Evolutionary conservation across 176 grass and related monocot genomes (phyloP).

Genomic region (Guadua angustifolia): DNA sequence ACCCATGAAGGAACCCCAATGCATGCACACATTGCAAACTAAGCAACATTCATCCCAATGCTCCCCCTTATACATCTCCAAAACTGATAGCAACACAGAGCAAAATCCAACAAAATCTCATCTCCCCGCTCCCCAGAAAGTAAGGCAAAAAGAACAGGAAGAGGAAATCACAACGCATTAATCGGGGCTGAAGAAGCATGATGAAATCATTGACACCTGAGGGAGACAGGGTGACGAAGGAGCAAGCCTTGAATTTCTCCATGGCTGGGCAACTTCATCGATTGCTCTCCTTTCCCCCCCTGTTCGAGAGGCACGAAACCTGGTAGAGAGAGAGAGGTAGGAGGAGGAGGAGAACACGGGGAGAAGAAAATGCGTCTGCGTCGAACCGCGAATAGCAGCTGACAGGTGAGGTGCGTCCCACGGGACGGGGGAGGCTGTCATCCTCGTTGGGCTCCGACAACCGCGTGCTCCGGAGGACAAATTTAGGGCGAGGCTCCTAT

Average conservation of each 20-base stretch:
- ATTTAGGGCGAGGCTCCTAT: constrained; percentile 4
- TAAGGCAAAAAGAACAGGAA: background rate
- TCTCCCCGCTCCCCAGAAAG: background rate
- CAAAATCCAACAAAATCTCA: too few species aligned
- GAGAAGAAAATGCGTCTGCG: background rate
- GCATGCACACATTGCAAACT: constrained; percentile 9
- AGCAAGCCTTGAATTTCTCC: constrained; percentile 39
- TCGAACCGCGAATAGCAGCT: constrained; percentile 24
- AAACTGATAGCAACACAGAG: too few species aligned
- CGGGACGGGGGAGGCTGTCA: constrained; percentile 2
- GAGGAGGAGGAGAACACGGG: background rate
- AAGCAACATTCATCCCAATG: background rate
- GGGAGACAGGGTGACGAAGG: background rate
- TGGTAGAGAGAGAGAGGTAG: background rate
- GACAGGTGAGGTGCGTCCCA: background rate
- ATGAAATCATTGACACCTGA: constrained; percentile 18
- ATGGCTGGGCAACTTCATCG: constrained; percentile 7
- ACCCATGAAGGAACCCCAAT: background rate
- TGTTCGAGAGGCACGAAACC: background rate
- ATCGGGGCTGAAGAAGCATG: background rate
- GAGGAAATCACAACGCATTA: background rate
- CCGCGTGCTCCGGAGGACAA: background rate
- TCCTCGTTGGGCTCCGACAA: constrained; percentile 31
- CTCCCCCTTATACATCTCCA: too few species aligned
- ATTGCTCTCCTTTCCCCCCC: background rate